Percentiles rank a stretch among this genome's conserved stretches.
Conservation (phyloP, 83 land plant species). For the Diphasiastrum complanatum region DNA sequence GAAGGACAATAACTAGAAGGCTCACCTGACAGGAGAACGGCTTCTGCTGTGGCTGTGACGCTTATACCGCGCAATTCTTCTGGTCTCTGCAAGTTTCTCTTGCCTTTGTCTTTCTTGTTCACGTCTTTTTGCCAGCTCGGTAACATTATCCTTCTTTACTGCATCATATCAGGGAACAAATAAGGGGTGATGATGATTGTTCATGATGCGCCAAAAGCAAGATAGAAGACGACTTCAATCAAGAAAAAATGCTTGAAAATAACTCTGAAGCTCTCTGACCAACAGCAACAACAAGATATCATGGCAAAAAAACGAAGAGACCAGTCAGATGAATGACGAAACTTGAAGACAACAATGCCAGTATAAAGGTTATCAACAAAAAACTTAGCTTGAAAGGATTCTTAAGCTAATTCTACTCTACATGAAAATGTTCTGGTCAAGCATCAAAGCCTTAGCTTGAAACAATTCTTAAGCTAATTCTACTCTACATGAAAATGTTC, state of each 20-base stretch:
- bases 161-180: conserved; percentile 5
- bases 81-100: conserved; percentile 87
- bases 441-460: conserved; percentile 1
- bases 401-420: not conserved
- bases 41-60: conserved; percentile 62
- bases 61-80: conserved; percentile 51
- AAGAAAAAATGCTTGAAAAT: no score
- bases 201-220: no score
- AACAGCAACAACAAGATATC: no score
- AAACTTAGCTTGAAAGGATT: not conserved
- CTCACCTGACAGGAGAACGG: conserved; percentile 34
- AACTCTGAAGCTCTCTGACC: no score
- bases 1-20: not conserved
- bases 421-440: no score
- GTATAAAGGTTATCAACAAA: not conserved
- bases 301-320: no score
- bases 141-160: conserved; percentile 89
- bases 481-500: not conserved
- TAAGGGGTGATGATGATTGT: not conserved
- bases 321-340: no score
- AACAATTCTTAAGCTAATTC: not conserved
- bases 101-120: conserved; percentile 86
- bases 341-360: no score
- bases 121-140: conserved; percentile 75
- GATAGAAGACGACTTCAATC: not conserved